Evolutionary conservation across 352 stramenopile species (phyloP).

Genomic region (Peronosclerospora sorghi): DNA sequence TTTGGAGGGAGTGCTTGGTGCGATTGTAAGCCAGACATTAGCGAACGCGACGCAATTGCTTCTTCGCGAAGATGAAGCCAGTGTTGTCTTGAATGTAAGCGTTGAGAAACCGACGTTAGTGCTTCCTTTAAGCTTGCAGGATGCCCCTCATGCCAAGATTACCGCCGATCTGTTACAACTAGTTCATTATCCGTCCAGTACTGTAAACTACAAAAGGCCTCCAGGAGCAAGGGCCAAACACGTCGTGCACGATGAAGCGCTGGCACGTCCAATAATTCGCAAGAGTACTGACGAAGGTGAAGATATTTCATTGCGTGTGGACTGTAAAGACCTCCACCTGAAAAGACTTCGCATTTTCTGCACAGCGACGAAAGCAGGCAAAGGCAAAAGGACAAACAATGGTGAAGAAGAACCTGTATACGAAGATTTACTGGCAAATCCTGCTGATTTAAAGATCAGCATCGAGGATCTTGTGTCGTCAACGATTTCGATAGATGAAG

Average conservation of each 20-base stretch:
- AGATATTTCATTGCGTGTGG: conserved; percentile 18
- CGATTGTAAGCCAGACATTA: conserved; percentile 60
- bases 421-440: conserved; percentile 24
- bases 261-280: conserved; percentile 7
- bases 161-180: conserved; percentile 45
- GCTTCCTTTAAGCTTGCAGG: conserved; percentile 43
- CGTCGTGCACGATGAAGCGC: conserved; percentile 16
- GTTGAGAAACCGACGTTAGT: conserved; percentile 54
- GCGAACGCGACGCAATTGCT: conserved; percentile 62
- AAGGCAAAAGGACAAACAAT: conserved; percentile 4
- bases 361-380: conserved; percentile 10
- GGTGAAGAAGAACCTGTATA: conserved; percentile 10
- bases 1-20: conserved; percentile 67
- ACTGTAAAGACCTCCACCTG: conserved; percentile 34
- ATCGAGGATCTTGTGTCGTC: conserved; percentile 60
- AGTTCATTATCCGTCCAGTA: conserved; percentile 50
- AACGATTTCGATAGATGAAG: conserved; percentile 24
- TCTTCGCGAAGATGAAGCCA: conserved; percentile 48
- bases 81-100: conserved; percentile 37
- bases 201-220: conserved; percentile 31
- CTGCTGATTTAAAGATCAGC: conserved; percentile 44
- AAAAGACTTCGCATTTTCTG: conserved; percentile 45
- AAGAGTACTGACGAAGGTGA: conserved; percentile 3
- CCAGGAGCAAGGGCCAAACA: conserved; percentile 23
- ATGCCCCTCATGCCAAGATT: conserved; percentile 46